Conservation (phyloP, 1,284 basidiomycete genomes). For the Ceratobasidium sp. region DNA sequence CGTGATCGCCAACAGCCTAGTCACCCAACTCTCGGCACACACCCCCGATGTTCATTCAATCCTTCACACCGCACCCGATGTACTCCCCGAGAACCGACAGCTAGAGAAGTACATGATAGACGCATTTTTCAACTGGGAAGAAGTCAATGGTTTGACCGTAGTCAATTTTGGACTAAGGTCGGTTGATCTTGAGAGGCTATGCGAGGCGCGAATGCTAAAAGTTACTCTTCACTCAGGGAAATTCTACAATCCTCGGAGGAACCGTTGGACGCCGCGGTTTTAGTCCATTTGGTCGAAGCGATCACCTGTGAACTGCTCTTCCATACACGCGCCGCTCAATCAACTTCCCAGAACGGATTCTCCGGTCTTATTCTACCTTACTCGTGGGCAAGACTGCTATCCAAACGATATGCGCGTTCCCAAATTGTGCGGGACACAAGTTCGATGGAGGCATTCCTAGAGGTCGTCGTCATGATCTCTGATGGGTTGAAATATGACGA, state of each 20-base stretch:
- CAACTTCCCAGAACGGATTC: neutral
- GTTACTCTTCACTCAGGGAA: neutral
- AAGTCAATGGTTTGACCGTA: neutral
- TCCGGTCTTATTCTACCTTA: conserved; percentile 15
- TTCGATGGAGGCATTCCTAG: neutral
- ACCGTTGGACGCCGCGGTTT: conserved; percentile 1
- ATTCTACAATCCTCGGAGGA: neutral
- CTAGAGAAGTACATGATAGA: conserved; percentile 1
- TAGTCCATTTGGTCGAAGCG: conserved; percentile 22
- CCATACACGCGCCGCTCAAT: neutral
- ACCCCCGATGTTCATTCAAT: neutral
- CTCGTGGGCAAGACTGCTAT: conserved; percentile 15
- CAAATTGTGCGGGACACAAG: neutral
- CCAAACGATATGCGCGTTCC: neutral
- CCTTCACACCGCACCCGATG: neutral
- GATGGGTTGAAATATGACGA: neutral
- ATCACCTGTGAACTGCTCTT: conserved; percentile 16
- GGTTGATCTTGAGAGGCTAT: no score
- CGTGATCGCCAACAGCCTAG: neutral
- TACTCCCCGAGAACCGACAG: no score
- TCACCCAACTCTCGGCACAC: neutral
- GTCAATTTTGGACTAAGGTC: neutral
- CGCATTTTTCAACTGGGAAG: neutral
- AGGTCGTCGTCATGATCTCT: neutral
- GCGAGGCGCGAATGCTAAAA: no score